Conservation (phyloP, 176 grass and related monocot genomes). For the Miscanthus lutarioriparius region DNA sequence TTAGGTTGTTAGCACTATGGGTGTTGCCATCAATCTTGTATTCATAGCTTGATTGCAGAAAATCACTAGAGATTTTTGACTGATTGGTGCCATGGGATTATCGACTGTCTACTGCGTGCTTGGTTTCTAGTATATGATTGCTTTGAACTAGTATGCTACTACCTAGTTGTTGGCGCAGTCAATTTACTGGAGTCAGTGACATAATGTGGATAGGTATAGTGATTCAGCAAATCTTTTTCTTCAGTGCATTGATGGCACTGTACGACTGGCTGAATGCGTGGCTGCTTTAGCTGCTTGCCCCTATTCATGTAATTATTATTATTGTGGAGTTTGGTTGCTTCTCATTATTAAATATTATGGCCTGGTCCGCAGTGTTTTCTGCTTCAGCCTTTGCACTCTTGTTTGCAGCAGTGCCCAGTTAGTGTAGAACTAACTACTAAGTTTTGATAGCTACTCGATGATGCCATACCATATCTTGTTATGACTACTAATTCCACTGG, state of each 20-base stretch:
- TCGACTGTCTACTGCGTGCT: constrained; percentile 3
- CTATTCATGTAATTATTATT: constrained; percentile 8
- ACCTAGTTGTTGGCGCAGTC: constrained; percentile 2
- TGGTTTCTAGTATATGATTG: not conserved
- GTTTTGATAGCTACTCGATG: not conserved
- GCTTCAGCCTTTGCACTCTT: constrained; percentile 25
- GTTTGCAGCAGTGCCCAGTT: constrained; percentile 16
- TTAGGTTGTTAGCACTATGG: constrained; percentile 35
- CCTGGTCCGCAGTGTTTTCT: constrained; percentile 2
- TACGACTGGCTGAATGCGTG: constrained; percentile 18
- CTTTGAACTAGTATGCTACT: constrained; percentile 4
- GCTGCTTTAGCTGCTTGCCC: constrained; percentile 5
- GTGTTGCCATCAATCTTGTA: constrained; percentile 20
- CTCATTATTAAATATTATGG: constrained; percentile 40
- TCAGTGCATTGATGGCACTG: constrained; percentile 32
- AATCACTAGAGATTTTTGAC: not conserved
- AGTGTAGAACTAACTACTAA: not conserved
- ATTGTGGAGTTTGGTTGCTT: constrained; percentile 35
- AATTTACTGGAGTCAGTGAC: constrained; percentile 34
- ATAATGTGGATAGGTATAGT: constrained; percentile 23
- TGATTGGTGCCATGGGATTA: constrained; percentile 23
- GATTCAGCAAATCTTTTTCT: constrained; percentile 33
- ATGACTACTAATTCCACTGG: constrained; percentile 32
- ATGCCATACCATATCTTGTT: not conserved
- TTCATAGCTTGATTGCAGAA: constrained; percentile 34